Conservation (phyloP, 257 asterid genomes). For the Primulina tabacum region DNA sequence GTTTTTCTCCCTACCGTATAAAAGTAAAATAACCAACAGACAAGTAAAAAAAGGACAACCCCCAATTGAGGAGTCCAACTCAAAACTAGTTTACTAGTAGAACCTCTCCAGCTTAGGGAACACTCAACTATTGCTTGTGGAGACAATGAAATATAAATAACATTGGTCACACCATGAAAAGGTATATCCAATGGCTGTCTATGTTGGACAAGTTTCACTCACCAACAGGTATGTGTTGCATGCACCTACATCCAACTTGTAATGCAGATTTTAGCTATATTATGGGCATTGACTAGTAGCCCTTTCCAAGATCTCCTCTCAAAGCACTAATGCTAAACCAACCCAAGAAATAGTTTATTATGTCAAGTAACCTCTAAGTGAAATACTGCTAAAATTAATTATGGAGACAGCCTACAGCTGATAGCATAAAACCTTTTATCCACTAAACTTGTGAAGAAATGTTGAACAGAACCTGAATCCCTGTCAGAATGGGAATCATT, state of each 20-base stretch:
- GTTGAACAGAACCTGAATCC: conserved; percentile 64
- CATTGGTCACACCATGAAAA: no score
- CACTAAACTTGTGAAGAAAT: conserved; percentile 15
- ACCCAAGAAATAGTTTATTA: neutral
- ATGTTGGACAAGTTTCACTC: neutral
- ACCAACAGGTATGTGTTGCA: neutral
- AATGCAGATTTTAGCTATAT: neutral
- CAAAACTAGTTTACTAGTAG: neutral
- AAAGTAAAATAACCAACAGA: no score
- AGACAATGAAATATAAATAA: no score
- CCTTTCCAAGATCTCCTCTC: neutral
- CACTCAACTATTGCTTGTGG: neutral
- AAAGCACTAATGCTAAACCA: neutral
- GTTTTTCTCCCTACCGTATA: neutral
- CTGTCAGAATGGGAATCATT: conserved; percentile 69
- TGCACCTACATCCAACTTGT: neutral
- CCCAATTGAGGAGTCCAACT: neutral
- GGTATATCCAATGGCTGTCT: no score
- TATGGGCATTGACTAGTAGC: neutral
- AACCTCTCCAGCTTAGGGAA: neutral
- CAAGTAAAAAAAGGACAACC: neutral
- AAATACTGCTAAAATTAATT: neutral
- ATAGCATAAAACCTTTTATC: neutral
- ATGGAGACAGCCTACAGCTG: neutral
- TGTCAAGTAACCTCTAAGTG: neutral